Percentiles rank a stretch among this genome's conserved stretches.
Conservation (phyloP, 352 stramenopile genomes). For the Thalassiosira oceanica region DNA sequence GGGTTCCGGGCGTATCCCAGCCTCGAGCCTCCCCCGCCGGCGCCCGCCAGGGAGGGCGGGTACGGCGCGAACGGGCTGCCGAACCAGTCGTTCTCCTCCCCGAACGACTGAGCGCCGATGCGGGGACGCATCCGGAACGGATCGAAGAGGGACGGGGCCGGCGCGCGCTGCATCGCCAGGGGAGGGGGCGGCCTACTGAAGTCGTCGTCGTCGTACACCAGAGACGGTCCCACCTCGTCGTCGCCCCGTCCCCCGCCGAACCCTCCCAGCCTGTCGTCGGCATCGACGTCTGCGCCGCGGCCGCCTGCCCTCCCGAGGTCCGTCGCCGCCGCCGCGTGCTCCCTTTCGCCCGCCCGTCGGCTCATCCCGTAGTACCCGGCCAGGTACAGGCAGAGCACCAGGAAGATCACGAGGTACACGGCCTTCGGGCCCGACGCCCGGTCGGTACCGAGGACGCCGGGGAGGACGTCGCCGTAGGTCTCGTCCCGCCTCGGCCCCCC, state of each 20-base stretch:
- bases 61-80: conserved; percentile 28
- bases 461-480: neutral
- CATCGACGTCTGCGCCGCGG: neutral
- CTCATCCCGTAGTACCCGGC: conserved; percentile 17
- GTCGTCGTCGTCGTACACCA: conserved; percentile 3
- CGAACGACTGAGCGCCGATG: conserved; percentile 6
- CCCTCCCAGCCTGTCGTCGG: neutral
- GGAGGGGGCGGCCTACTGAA: neutral
- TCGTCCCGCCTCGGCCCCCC: neutral
- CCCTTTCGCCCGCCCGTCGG: neutral
- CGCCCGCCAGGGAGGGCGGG: conserved; percentile 11
- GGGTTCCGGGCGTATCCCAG: conserved; percentile 60
- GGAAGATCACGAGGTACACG: conserved; percentile 1
- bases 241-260: neutral
- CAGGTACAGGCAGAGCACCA: neutral
- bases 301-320: neutral
- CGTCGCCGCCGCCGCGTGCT: neutral
- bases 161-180: neutral
- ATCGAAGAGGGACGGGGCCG: conserved; percentile 14
- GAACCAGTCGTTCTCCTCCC: conserved; percentile 28
- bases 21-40: neutral
- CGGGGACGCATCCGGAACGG: conserved; percentile 18
- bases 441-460: conserved; percentile 13
- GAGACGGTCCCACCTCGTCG: neutral
- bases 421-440: neutral